These are phyloP conservation scores for Diaporthe ampelina DNA, from an alignment of 2,329 filamentous ascomycete species.

Conservation along the genomic window DNA sequence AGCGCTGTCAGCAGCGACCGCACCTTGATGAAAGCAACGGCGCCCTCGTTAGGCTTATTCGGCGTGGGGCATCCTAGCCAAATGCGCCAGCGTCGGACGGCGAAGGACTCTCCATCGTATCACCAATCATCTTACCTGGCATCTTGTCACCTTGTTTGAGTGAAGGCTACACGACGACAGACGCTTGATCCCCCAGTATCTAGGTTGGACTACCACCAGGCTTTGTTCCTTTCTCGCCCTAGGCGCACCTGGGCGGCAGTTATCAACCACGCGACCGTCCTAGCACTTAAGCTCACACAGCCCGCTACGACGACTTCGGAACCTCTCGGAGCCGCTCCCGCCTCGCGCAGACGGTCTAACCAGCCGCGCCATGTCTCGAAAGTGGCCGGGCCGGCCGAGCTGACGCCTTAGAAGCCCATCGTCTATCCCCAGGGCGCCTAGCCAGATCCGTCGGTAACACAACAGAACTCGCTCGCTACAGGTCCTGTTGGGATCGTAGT, in stretches of 20 bases:
- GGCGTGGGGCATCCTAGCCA: not conserved
- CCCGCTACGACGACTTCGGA: not conserved
- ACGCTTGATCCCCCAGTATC: not conserved
- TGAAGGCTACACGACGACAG: not conserved
- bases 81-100: not conserved
- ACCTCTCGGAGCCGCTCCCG: slow-evolving; percentile 4
- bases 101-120: not conserved
- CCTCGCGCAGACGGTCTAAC: not conserved
- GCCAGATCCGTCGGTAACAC: not conserved
- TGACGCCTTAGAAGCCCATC: not conserved
- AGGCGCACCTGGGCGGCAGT: too few relatives aligned
- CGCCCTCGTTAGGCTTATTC: slow-evolving; percentile 2
- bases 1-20: not conserved
- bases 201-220: not conserved
- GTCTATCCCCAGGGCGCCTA: not conserved
- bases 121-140: not conserved
- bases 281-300: not conserved
- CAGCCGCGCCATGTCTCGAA: not conserved
- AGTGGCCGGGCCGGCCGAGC: slow-evolving; percentile 5
- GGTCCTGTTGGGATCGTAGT: not conserved
- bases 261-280: not conserved
- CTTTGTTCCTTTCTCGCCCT: slow-evolving; percentile 9
- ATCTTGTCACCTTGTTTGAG: too few relatives aligned
- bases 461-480: not conserved
- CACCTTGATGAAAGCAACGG: slow-evolving; percentile 3